phyloP scores from a whole-genome alignment of 257 asterid species.

The Ilex asprella region DNA sequence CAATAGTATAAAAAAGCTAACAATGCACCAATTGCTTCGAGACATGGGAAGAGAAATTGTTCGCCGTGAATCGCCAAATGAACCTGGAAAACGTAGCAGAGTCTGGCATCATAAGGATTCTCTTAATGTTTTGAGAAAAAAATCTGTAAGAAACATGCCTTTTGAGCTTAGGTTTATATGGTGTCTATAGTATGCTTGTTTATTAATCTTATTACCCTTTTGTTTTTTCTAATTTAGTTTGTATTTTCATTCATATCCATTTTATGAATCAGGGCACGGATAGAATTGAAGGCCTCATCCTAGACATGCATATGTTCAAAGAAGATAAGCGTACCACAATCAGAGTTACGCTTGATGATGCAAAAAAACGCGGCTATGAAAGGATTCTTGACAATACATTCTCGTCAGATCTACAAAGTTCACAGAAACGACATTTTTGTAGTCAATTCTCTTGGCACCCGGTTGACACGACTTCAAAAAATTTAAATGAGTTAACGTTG shows the following conservation, averaged over 20 bases:
- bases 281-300: neutral
- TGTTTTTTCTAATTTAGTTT: neutral
- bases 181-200: no score
- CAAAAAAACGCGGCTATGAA: neutral
- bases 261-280: neutral
- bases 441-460: no score
- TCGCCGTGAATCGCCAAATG: neutral
- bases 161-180: no score
- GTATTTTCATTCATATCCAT: neutral
- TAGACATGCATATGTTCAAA: neutral
- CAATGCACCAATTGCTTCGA: neutral
- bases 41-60: conserved; percentile 10
- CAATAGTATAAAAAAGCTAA: neutral
- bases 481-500: no score
- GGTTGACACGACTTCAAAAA: no score
- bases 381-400: no score
- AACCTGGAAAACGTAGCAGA: neutral
- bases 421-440: no score
- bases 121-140: neutral
- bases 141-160: neutral
- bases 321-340: neutral
- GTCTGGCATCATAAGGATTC: neutral
- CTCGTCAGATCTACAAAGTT: no score
- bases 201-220: neutral
- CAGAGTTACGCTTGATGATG: neutral